Base-by-base conservation (phyloP, 2,329 filamentous ascomycete species). In the Ilyonectria sp. region DNA sequence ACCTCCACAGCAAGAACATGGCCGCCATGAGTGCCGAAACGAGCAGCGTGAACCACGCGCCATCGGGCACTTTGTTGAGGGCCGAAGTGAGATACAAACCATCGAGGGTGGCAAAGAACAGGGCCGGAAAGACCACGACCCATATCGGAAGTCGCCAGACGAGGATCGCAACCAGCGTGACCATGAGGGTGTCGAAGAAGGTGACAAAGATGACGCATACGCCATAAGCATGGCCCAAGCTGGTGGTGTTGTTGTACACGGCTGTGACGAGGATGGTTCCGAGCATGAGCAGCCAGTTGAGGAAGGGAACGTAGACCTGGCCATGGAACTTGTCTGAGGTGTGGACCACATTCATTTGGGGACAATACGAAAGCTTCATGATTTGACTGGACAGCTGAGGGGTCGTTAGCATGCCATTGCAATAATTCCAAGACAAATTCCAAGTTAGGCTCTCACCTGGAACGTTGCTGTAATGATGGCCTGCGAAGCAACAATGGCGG, bases 141-240 rank as follows among this genome's bases (percentile, higher is more conserved):
- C 85, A 85, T 2, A 88, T 81, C 1, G 87, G 86, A 29, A 91
- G 78, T 23, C 87, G 84, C 92, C 92, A 94, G 40, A 93, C 90
- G 37, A 94, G 83, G 2, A 94, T 83, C 0, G 92, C 90, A 1
- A 91, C 90, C 1, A 94, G 82, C 0, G 91, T 86, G 1, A 93
- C 90, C 86, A 94, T 91, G 78, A 86, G 90, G 0, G 92, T 94
- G 57, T 91, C 91, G 75, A 94, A 89, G 76, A 94, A 93, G 0
- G 92, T 93, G 46, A 94, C 92, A 53, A 92, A 87, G 73, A 94
- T 93, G 76, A 94, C 92, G 71, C 92, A 94, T 6, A 93, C 90
- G 33, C 92, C 91, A 72, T 94, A 94, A 0, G 92, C 92, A 71
- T 93, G 89, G 29, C 92, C 92, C 0, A 93, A 85, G 58, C 84